phyloP scores from a whole-genome alignment of 768 basidiomycete genomes.

The Pleurotus salmoneostramineus region DNA sequence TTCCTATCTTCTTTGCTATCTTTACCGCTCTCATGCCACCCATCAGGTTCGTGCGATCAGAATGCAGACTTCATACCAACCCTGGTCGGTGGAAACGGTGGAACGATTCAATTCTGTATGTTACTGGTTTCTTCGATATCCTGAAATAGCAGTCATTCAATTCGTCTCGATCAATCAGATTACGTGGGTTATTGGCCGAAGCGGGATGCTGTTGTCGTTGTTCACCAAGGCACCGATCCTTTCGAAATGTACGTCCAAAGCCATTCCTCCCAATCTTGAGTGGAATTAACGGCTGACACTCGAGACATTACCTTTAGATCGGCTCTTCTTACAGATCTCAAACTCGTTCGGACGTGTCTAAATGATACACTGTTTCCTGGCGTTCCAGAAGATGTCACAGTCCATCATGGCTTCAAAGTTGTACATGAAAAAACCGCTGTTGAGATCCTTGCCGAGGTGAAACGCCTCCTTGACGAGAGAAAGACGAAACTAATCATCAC shows the following conservation, averaged over 20 bases:
- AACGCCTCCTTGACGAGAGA: constrained; percentile 31
- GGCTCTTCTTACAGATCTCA: constrained; percentile 43
- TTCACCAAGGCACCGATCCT: constrained; percentile 52
- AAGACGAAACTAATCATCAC: constrained; percentile 10
- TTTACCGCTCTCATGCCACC: neutral
- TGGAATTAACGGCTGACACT: neutral
- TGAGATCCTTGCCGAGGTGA: constrained; percentile 37
- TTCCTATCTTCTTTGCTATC: neutral
- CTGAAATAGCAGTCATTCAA: neutral
- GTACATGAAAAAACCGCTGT: constrained; percentile 35
- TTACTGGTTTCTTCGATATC: neutral
- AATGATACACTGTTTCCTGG: constrained; percentile 47
- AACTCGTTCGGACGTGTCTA: constrained; percentile 33
- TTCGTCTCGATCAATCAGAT: constrained; percentile 9
- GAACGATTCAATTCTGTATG: constrained; percentile 27
- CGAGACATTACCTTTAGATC: constrained; percentile 21
- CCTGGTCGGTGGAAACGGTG: constrained; percentile 26
- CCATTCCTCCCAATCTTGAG: neutral
- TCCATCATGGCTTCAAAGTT: constrained; percentile 47
- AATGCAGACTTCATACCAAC: constrained; percentile 26
- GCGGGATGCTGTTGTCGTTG: constrained; percentile 41
- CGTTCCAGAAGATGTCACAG: constrained; percentile 31
- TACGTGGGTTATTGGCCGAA: constrained; percentile 43
- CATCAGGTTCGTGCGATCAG: constrained; percentile 25
- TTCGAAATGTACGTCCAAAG: constrained; percentile 29